These are phyloP conservation scores for Hordeum pubiflorum DNA, from an alignment of 202 grass and related monocot genomes.

Conservation along the genomic window DNA sequence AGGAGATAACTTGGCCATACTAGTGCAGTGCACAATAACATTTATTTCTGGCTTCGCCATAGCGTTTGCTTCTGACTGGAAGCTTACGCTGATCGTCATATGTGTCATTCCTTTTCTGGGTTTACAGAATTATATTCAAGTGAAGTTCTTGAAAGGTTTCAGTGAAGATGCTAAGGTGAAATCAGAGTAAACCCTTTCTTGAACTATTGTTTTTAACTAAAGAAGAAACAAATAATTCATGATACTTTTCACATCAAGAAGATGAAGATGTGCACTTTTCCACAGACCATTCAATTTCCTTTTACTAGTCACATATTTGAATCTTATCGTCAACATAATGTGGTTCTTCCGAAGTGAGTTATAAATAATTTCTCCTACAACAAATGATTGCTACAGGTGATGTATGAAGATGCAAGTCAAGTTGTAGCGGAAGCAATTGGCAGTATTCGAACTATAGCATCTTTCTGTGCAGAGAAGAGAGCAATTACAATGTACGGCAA, in stretches of 20 bases:
- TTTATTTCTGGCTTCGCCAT: slow-evolving; percentile 67
- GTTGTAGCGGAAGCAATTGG: slow-evolving; percentile 67
- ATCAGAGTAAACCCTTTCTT: background rate
- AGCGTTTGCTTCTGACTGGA: slow-evolving; percentile 77
- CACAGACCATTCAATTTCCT: background rate
- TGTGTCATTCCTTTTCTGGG: slow-evolving; percentile 69
- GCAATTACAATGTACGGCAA: slow-evolving; percentile 45
- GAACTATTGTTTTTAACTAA: background rate
- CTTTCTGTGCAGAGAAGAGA: slow-evolving; percentile 77
- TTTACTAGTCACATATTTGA: background rate
- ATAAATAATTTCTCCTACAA: background rate
- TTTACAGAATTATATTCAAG: slow-evolving; percentile 57
- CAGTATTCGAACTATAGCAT: slow-evolving; percentile 69
- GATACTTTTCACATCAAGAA: background rate
- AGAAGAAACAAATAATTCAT: background rate
- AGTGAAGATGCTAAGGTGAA: slow-evolving; percentile 64
- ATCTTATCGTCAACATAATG: background rate
- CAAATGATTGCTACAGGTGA: slow-evolving; percentile 34
- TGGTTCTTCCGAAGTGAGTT: background rate
- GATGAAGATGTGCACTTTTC: background rate
- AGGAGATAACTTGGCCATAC: slow-evolving; percentile 72
- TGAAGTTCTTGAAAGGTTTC: slow-evolving; percentile 65
- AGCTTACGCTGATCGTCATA: slow-evolving; percentile 63
- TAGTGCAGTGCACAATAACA: slow-evolving; percentile 70
- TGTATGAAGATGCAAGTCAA: slow-evolving; percentile 90